These are phyloP conservation scores for Rhodosporidiobolus sp. DNA, from an alignment of 768 basidiomycete species.

Conservation along the genomic window DNA sequence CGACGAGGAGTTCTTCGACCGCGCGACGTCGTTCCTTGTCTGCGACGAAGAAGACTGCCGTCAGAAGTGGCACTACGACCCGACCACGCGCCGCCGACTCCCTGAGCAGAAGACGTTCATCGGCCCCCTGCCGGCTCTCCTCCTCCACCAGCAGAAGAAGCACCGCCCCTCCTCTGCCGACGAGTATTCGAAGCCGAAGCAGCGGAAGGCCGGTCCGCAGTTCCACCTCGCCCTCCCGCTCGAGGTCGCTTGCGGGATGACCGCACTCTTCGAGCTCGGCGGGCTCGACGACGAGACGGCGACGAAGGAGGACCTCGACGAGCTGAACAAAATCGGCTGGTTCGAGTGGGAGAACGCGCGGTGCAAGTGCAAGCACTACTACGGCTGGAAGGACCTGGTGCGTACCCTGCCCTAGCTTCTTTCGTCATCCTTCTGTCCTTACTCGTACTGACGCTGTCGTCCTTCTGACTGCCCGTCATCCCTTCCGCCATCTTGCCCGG, in stretches of 20 bases:
- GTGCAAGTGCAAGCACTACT: not conserved
- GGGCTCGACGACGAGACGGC: not conserved
- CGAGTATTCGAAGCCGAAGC: no score
- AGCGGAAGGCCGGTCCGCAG: not conserved
- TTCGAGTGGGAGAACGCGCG: not conserved
- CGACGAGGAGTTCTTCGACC: conserved; percentile 11
- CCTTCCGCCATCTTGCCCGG: no score
- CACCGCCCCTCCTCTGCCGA: no score
- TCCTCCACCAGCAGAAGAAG: conserved; percentile 3
- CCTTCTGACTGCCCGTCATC: no score
- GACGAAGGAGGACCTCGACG: not conserved
- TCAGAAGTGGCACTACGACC: not conserved
- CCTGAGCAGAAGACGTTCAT: not conserved
- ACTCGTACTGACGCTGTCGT: no score
- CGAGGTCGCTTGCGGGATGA: not conserved
- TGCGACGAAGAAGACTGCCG: not conserved
- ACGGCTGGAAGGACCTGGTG: not conserved
- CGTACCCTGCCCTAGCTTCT: not conserved
- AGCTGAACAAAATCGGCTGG: not conserved
- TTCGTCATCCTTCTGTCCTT: no score
- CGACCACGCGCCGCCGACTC: no score
- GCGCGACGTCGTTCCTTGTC: conserved; percentile 5
- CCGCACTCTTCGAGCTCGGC: not conserved
- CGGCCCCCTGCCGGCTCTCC: not conserved
- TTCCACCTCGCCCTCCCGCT: not conserved